phyloP scores from a whole-genome alignment of 2,329 filamentous ascomycete species.

The Phoma herbarum region DNA sequence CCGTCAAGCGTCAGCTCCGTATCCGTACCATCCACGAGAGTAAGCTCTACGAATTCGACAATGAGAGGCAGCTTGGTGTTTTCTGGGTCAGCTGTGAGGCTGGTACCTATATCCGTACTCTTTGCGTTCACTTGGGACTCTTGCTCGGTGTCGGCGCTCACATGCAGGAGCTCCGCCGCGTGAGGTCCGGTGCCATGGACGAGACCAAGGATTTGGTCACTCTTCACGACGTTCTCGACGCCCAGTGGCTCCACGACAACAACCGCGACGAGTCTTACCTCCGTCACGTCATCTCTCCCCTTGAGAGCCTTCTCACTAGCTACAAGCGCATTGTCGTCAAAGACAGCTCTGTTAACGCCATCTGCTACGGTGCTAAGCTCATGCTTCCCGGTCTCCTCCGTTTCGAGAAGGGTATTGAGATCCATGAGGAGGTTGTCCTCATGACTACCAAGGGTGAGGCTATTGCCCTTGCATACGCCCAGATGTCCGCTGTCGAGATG shows the following conservation, averaged over 20 bases:
- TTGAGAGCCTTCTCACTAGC: constrained; percentile 88
- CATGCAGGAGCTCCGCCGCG: constrained; percentile 97
- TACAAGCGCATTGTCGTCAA: constrained; percentile 99
- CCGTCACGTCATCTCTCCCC: constrained; percentile 86
- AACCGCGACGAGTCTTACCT: constrained; percentile 93
- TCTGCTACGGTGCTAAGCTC: constrained; percentile 98
- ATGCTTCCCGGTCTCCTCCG: constrained; percentile 97
- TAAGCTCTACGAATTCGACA: constrained; percentile 96
- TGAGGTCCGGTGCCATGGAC: constrained; percentile 93
- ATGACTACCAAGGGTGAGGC: constrained; percentile 99
- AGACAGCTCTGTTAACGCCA: constrained; percentile 94
- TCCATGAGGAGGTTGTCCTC: constrained; percentile 94
- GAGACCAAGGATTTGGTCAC: constrained; percentile 90
- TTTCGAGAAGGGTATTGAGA: constrained; percentile 90
- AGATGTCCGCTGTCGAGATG: constrained; percentile 98
- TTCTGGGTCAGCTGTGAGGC: constrained; percentile 99
- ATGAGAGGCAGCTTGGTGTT: constrained; percentile 94
- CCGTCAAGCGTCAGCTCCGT: constrained; percentile 97
- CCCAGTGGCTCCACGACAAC: constrained; percentile 96
- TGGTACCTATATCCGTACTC: constrained; percentile 97
- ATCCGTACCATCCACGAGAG: constrained; percentile 98
- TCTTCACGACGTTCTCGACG: constrained; percentile 93
- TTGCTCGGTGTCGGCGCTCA: constrained; percentile 86
- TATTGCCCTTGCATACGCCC: constrained; percentile 92
- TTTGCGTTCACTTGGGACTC: constrained; percentile 91